A percentile compares a stretch with the other conserved stretches of the same genome.
Evolutionary conservation across 2,329 filamentous ascomycete species (phyloP).

Genomic region (Diplodia mutila): DNA sequence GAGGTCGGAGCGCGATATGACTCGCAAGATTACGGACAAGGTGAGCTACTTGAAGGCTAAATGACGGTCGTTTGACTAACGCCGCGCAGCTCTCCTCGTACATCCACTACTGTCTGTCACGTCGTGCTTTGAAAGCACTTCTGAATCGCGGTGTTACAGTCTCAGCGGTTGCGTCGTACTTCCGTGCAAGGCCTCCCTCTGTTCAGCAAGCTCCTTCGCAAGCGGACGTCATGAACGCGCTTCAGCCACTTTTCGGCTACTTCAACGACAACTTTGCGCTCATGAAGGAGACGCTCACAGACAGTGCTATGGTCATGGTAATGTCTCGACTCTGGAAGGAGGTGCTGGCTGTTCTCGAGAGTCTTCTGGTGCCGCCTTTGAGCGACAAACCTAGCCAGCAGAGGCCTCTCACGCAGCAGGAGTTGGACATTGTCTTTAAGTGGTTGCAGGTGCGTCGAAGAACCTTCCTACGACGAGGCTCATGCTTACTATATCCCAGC

Average conservation of each 20-base stretch:
- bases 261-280: slow-evolving; percentile 99
- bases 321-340: slow-evolving; percentile 99
- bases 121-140: slow-evolving; percentile 75
- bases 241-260: slow-evolving; percentile 86
- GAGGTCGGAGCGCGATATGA: slow-evolving; percentile 96
- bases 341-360: slow-evolving; percentile 87
- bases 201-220: slow-evolving; percentile 63
- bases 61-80: slow-evolving; percentile 27
- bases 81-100: slow-evolving; percentile 76
- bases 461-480: neutral
- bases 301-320: slow-evolving; percentile 95
- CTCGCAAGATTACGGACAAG: slow-evolving; percentile 96
- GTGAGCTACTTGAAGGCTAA: slow-evolving; percentile 51
- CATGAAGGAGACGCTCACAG: slow-evolving; percentile 95
- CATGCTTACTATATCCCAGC: slow-evolving; percentile 37
- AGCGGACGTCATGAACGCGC: slow-evolving; percentile 75
- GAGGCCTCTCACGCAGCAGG: slow-evolving; percentile 78
- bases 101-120: slow-evolving; percentile 86
- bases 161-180: slow-evolving; percentile 73
- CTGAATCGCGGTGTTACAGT: slow-evolving; percentile 74
- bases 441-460: slow-evolving; percentile 69
- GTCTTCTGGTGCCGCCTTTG: slow-evolving; percentile 85
- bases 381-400: slow-evolving; percentile 93
- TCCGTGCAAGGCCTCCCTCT: slow-evolving; percentile 56
- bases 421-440: slow-evolving; percentile 91